phyloP scores from a whole-genome alignment of 1,284 basidiomycete species.

The Erythrobasidium hasegawianum region DNA sequence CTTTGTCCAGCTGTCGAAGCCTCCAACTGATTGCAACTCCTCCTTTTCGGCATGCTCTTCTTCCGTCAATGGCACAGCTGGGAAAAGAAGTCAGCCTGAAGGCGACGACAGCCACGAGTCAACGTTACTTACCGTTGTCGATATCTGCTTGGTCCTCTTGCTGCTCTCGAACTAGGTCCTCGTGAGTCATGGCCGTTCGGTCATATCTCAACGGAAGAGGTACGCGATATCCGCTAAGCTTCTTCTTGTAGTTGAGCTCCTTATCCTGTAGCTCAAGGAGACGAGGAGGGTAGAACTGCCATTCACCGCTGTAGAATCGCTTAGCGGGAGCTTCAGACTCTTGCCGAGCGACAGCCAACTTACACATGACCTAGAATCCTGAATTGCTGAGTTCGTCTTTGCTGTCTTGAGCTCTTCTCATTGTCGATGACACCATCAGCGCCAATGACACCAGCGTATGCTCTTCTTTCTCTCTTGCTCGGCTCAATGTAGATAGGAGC shows the following conservation, averaged over 20 bases:
- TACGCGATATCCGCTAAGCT: conserved; percentile 1
- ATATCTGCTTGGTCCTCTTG: conserved; percentile 61
- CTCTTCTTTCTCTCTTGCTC: conserved; percentile 91
- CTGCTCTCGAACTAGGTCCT: conserved; percentile 78
- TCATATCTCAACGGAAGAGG: not conserved
- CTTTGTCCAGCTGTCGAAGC: conserved; percentile 85
- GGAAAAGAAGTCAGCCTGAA: too few relatives aligned
- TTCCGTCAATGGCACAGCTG: conserved; percentile 81
- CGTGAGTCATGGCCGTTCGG: conserved; percentile 58
- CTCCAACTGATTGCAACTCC: conserved; percentile 63
- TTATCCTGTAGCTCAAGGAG: conserved; percentile 81
- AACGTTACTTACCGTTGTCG: conserved; percentile 65
- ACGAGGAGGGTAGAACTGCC: conserved; percentile 90
- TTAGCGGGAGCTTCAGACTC: not conserved
- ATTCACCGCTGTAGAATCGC: conserved; percentile 60
- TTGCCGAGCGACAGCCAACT: not conserved
- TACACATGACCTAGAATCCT: conserved; percentile 29
- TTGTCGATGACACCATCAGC: conserved; percentile 4
- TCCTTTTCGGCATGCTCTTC: conserved; percentile 79
- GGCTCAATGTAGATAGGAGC: conserved; percentile 81
- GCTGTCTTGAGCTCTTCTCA: conserved; percentile 2
- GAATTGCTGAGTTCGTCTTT: conserved; percentile 25
- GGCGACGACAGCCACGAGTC: too few relatives aligned
- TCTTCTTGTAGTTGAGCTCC: conserved; percentile 74
- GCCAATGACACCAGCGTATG: conserved; percentile 75